Evolutionary conservation across 495 filamentous ascomycete genomes (phyloP).

Genomic region (Trichocladium uniseriatum): DNA sequence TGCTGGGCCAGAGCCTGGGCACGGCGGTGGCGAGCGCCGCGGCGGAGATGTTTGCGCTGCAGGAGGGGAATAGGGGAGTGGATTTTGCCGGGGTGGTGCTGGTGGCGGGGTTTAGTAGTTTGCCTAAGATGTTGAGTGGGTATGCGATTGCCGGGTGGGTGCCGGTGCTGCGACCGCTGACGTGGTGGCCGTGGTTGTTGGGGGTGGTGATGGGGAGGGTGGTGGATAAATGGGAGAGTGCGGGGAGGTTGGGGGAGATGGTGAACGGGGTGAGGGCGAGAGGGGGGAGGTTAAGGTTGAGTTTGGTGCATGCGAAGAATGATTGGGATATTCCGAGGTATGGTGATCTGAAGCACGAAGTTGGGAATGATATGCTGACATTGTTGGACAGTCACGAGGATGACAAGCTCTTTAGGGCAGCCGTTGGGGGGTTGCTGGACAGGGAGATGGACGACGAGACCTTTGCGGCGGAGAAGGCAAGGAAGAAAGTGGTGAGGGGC

Average conservation of each 20-base stretch:
- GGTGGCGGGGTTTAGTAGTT: constrained; percentile 65
- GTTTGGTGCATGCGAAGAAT: constrained; percentile 65
- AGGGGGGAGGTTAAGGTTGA: constrained; percentile 45
- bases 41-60: constrained; percentile 51
- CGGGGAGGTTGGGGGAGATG: constrained; percentile 34
- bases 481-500: constrained; percentile 28
- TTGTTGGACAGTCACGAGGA: constrained; percentile 47
- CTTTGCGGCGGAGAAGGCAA: constrained; percentile 33
- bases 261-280: constrained; percentile 38
- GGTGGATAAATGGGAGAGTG: constrained; percentile 46
- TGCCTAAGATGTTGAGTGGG: constrained; percentile 57
- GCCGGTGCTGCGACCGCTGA: constrained; percentile 68
- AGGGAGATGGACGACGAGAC: constrained; percentile 20
- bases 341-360: too few relatives aligned
- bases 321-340: constrained; percentile 74
- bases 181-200: constrained; percentile 35
- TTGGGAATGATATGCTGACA: too few relatives aligned
- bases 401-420: constrained; percentile 46
- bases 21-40: constrained; percentile 72
- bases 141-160: constrained; percentile 62
- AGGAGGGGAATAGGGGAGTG: constrained; percentile 25
- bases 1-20: constrained; percentile 84
- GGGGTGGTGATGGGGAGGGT: constrained; percentile 32
- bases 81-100: constrained; percentile 66
- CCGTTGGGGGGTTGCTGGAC: constrained; percentile 45